phyloP scores from a whole-genome alignment of 768 basidiomycete species.

The Pisolithus marmoratus region DNA sequence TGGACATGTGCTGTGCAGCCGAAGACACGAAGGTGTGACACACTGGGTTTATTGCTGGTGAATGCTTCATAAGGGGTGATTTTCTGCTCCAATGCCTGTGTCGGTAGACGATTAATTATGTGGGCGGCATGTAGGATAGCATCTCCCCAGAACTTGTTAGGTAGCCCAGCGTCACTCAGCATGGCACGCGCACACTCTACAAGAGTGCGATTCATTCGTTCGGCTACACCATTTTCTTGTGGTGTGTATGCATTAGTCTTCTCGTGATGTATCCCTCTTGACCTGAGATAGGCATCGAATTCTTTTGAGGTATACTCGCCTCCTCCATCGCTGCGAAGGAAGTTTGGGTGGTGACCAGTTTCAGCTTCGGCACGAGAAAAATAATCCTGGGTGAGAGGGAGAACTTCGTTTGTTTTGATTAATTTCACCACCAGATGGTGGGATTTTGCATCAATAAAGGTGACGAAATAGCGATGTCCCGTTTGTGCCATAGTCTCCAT shows the following conservation, averaged over 20 bases:
- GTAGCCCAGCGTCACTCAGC: slow-evolving; percentile 11
- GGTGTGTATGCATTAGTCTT: slow-evolving; percentile 21
- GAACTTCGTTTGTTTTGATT: slow-evolving; percentile 9
- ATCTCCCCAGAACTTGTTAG: slow-evolving; percentile 4
- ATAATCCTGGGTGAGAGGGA: slow-evolving; percentile 8
- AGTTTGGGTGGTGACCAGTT: slow-evolving; percentile 11
- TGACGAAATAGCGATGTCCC: slow-evolving; percentile 13
- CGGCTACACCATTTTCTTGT: slow-evolving; percentile 41
- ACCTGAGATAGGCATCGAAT: slow-evolving; percentile 4
- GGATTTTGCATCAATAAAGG: slow-evolving; percentile 16
- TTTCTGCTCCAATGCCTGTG: background rate
- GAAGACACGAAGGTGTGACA: slow-evolving; percentile 13
- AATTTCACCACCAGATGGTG: slow-evolving; percentile 11
- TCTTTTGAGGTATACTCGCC: slow-evolving; percentile 15
- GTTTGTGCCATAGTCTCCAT: slow-evolving; percentile 5
- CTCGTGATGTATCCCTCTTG: slow-evolving; percentile 13
- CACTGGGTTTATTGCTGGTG: slow-evolving; percentile 15
- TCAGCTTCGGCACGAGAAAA: slow-evolving; percentile 6
- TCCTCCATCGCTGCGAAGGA: slow-evolving; percentile 18
- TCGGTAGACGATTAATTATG: slow-evolving; percentile 2
- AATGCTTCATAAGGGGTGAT: slow-evolving; percentile 21
- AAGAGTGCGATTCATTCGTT: slow-evolving; percentile 34
- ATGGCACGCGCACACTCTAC: slow-evolving; percentile 26
- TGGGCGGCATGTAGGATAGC: slow-evolving; percentile 1
- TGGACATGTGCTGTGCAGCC: slow-evolving; percentile 24